Evolutionary conservation across 2,329 filamentous ascomycete genomes (phyloP).

Genomic region (Emergomyces pasteurianus): DNA sequence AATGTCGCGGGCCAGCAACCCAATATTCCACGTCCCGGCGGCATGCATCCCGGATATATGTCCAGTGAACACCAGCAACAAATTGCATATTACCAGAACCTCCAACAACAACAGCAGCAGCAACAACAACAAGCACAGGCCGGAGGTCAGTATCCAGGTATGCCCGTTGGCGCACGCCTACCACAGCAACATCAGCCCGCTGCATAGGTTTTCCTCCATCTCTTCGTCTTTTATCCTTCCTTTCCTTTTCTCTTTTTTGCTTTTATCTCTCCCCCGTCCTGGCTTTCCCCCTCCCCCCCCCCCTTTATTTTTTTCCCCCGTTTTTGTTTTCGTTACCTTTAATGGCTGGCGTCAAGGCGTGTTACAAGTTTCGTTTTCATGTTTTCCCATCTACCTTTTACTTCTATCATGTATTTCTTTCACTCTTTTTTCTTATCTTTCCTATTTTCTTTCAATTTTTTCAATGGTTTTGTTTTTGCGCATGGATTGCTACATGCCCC

Average conservation of each 20-base stretch:
- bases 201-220: slow-evolving; percentile 38
- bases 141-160: slow-evolving; percentile 57
- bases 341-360: slow-evolving; percentile 2
- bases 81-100: slow-evolving; percentile 71
- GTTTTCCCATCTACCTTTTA: slow-evolving; percentile 8
- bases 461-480: slow-evolving; percentile 5
- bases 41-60: slow-evolving; percentile 59
- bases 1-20: slow-evolving; percentile 59
- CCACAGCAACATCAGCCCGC: slow-evolving; percentile 73
- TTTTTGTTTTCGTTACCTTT: background rate
- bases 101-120: slow-evolving; percentile 59
- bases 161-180: slow-evolving; percentile 67
- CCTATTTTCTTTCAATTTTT: slow-evolving; percentile 14
- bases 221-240: background rate
- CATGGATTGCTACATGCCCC: background rate
- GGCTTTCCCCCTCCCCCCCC: no score
- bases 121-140: slow-evolving; percentile 52
- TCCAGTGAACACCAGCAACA: slow-evolving; percentile 58
- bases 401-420: slow-evolving; percentile 15
- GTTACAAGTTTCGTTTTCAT: slow-evolving; percentile 22
- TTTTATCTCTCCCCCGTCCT: background rate
- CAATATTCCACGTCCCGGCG: slow-evolving; percentile 55
- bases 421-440: slow-evolving; percentile 12
- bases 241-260: background rate
- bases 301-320: no score